Evolutionary conservation across 148 eudicot genomes (phyloP).

Genomic region (Talinum fruticosum): DNA sequence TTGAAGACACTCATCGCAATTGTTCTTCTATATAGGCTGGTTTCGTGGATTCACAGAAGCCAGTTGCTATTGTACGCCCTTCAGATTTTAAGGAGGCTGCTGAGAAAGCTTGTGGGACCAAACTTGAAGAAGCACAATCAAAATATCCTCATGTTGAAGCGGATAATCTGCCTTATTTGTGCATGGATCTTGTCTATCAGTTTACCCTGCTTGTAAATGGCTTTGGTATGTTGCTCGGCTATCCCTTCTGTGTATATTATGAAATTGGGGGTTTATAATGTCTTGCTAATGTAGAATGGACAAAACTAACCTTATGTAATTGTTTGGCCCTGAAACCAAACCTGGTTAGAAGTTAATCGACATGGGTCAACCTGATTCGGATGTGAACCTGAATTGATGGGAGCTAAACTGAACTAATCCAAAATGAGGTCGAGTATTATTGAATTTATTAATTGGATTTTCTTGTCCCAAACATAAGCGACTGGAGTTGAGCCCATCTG

Average conservation of each 20-base stretch:
- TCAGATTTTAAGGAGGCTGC: conserved; percentile 70
- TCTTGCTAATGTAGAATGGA: background rate
- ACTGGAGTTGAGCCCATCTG: background rate
- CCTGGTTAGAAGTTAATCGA: background rate
- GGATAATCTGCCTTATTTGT: conserved; percentile 73
- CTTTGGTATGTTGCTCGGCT: conserved; percentile 62
- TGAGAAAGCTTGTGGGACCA: conserved; percentile 66
- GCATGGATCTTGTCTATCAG: conserved; percentile 96
- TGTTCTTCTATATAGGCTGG: conserved; percentile 56
- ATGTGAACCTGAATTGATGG: background rate
- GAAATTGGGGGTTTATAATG: background rate
- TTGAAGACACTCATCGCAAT: background rate
- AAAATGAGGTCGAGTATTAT: background rate
- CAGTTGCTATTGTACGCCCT: conserved; percentile 73
- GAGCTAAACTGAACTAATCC: background rate
- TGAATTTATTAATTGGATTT: background rate
- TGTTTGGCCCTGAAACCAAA: background rate
- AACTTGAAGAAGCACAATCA: conserved; percentile 57
- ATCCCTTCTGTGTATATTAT: background rate
- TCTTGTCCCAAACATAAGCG: too few species aligned
- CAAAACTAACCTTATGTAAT: background rate
- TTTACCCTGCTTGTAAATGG: conserved; percentile 84
- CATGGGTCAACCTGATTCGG: background rate
- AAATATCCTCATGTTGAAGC: conserved; percentile 56
- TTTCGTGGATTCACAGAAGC: conserved; percentile 52